phyloP scores from a whole-genome alignment of 2,329 filamentous ascomycete species.

The Pseudovirgaria hyperparasitica region DNA sequence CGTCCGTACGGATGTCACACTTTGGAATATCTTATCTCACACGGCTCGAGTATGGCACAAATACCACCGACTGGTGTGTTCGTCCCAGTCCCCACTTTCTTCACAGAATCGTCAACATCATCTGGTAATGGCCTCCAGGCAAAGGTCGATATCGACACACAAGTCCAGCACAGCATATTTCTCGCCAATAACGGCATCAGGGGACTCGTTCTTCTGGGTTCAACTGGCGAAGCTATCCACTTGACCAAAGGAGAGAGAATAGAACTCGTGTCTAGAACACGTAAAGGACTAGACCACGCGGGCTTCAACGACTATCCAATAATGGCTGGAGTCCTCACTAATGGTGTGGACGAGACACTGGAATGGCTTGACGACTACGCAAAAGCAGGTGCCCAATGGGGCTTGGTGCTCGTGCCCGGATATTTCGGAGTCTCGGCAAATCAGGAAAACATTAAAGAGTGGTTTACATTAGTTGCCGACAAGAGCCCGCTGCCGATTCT shows the following conservation, averaged over 20 bases:
- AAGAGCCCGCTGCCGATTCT: slow-evolving; percentile 46
- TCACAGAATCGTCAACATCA: slow-evolving; percentile 35
- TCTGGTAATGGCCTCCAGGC: slow-evolving; percentile 34
- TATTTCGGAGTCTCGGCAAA: slow-evolving; percentile 49
- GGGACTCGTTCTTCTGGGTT: slow-evolving; percentile 50
- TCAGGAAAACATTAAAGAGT: slow-evolving; percentile 47
- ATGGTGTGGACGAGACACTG: slow-evolving; percentile 49
- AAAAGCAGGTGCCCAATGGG: slow-evolving; percentile 47
- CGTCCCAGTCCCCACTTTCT: slow-evolving; percentile 48
- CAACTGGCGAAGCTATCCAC: slow-evolving; percentile 52
- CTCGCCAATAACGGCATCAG: slow-evolving; percentile 47
- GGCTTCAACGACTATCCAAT: slow-evolving; percentile 48
- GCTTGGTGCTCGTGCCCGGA: slow-evolving; percentile 49
- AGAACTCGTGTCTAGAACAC: slow-evolving; percentile 41
- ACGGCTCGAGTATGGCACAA: slow-evolving; percentile 17
- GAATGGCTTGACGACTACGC: slow-evolving; percentile 43
- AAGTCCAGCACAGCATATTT: slow-evolving; percentile 45
- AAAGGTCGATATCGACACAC: slow-evolving; percentile 44
- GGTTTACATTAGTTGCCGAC: slow-evolving; percentile 50
- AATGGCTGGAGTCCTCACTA: slow-evolving; percentile 49
- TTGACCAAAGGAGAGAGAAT: slow-evolving; percentile 45
- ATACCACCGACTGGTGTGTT: slow-evolving; percentile 24
- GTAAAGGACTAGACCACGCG: slow-evolving; percentile 40
- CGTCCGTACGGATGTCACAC: too few relatives aligned
- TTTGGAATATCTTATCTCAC: too few relatives aligned